Percentiles rank a stretch among this genome's conserved stretches.
phyloP scores from a whole-genome alignment of 1,284 basidiomycete genomes.

The Rhodotorula sp. region DNA sequence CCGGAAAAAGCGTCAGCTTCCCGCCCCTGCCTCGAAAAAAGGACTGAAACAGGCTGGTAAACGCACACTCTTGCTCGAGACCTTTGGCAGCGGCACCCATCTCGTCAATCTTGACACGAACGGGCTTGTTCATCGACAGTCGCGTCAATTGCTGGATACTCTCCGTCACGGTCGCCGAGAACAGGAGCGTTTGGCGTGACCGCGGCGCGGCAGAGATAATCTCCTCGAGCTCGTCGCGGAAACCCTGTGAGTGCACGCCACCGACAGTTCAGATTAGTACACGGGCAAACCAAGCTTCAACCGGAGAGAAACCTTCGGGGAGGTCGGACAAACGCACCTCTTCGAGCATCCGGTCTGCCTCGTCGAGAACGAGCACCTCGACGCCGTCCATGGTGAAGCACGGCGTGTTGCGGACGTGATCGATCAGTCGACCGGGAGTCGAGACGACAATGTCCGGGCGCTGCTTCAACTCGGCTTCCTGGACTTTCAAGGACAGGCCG shows the following conservation, averaged over 20 bases:
- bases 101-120: constrained; percentile 91
- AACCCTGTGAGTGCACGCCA: constrained; percentile 56
- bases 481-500: constrained; percentile 85
- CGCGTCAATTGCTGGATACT: constrained; percentile 88
- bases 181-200: constrained; percentile 94
- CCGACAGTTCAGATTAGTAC: not conserved
- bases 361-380: constrained; percentile 91
- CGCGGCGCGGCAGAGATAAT: constrained; percentile 86
- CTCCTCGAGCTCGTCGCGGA: constrained; percentile 90
- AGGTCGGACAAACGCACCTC: constrained; percentile 53
- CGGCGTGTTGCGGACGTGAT: constrained; percentile 92
- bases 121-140: constrained; percentile 86
- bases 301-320: not conserved
- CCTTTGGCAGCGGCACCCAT: constrained; percentile 82
- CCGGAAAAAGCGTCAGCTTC: not conserved
- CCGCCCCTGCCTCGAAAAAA: not conserved
- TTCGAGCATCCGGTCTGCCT: constrained; percentile 96
- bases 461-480: constrained; percentile 77
- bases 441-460: constrained; percentile 91
- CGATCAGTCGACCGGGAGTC: constrained; percentile 92
- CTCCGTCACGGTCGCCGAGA: constrained; percentile 98
- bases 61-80: constrained; percentile 86
- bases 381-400: constrained; percentile 89
- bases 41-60: not conserved
- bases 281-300: not conserved